Evolutionary conservation across 179 eudicot species (phyloP).

Genomic region (Actinidia chinensis): DNA sequence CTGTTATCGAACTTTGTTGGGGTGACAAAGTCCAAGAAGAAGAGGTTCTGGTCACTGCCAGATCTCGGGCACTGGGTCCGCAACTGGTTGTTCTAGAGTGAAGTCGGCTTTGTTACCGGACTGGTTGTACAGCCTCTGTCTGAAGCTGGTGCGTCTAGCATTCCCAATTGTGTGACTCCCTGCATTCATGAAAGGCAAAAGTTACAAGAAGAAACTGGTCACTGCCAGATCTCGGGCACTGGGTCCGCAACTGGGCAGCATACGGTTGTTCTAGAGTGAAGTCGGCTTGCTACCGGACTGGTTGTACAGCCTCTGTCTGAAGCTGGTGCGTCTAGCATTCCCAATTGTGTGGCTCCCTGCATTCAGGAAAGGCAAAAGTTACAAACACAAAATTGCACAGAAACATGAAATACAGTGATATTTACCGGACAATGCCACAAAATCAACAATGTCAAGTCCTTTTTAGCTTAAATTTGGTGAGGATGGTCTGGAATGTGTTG

Average conservation of each 20-base stretch:
- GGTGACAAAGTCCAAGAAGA: conserved; percentile 51
- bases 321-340: conserved; percentile 69
- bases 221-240: conserved; percentile 76
- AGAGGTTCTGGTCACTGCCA: conserved; percentile 78
- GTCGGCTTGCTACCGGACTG: conserved; percentile 57
- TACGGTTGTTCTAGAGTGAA: conserved; percentile 46
- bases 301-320: conserved; percentile 82
- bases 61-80: conserved; percentile 68
- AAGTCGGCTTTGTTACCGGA: conserved; percentile 58
- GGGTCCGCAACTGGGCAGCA: conserved; percentile 51
- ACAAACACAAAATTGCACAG: no score
- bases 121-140: conserved; percentile 79
- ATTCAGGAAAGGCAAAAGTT: neutral
- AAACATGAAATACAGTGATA: neutral
- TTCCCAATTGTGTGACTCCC: conserved; percentile 84
- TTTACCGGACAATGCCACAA: conserved; percentile 77
- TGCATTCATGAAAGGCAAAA: conserved; percentile 20
- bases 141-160: conserved; percentile 78
- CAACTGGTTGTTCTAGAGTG: conserved; percentile 48
- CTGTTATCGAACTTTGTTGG: conserved; percentile 67
- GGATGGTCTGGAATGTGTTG: conserved; percentile 86
- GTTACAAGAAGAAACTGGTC: conserved; percentile 56
- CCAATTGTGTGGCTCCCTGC: conserved; percentile 87
- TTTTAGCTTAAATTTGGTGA: conserved; percentile 60
- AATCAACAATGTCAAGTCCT: conserved; percentile 67